Percentiles rank a stretch among this genome's conserved stretches.
Evolutionary conservation across 2,329 filamentous ascomycete species (phyloP).

Genomic region (Penicillium sp.): DNA sequence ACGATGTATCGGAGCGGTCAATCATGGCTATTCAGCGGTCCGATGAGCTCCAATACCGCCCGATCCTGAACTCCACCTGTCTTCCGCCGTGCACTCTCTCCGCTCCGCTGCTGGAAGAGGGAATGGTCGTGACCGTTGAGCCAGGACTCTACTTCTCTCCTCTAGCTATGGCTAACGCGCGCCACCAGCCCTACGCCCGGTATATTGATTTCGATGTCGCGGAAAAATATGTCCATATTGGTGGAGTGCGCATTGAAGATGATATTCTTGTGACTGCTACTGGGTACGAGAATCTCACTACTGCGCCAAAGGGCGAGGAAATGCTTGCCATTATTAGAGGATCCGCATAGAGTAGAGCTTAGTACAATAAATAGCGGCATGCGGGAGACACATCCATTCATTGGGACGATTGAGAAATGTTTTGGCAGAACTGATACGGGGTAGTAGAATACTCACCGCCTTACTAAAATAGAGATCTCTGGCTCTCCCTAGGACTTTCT

Average conservation of each 20-base stretch:
- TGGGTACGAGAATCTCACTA: slow-evolving; percentile 71
- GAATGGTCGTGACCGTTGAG: slow-evolving; percentile 57
- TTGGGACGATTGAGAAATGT: too few species aligned
- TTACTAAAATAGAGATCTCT: too few species aligned
- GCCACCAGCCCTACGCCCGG: slow-evolving; percentile 27
- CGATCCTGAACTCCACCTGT: slow-evolving; percentile 8
- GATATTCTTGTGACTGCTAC: slow-evolving; percentile 69
- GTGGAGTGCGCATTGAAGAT: slow-evolving; percentile 47
- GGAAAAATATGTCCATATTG: slow-evolving; percentile 39
- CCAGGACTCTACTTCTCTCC: slow-evolving; percentile 50
- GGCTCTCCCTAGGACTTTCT: too few species aligned
- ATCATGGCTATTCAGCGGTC: slow-evolving; percentile 27
- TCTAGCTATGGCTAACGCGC: slow-evolving; percentile 35
- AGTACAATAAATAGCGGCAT: not conserved
- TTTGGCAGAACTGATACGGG: too few species aligned
- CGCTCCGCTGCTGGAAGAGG: slow-evolving; percentile 43
- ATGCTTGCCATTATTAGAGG: slow-evolving; percentile 40
- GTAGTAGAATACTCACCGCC: too few species aligned
- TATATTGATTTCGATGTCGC: slow-evolving; percentile 42
- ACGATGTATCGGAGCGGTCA: slow-evolving; percentile 39
- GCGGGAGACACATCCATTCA: not conserved
- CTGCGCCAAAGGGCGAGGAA: slow-evolving; percentile 64
- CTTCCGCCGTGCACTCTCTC: slow-evolving; percentile 32
- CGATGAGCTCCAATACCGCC: not conserved
- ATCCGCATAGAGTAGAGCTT: slow-evolving; percentile 4